Base-by-base conservation (phyloP, 768 basidiomycete species). In the Naganishia onofrii region DNA sequence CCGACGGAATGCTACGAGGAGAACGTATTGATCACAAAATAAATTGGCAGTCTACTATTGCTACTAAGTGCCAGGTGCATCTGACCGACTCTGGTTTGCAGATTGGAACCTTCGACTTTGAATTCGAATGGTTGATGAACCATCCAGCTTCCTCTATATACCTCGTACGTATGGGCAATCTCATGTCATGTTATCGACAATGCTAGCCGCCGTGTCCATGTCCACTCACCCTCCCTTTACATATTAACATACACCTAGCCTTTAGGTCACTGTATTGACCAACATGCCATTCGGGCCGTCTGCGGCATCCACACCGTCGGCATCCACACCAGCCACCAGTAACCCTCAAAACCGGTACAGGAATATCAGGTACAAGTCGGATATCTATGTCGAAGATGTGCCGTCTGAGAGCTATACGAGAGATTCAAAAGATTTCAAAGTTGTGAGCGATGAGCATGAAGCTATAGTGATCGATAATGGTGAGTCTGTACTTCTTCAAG, bases 391-490 rank as follows among this genome's bases (percentile, higher is more conserved):
- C 38, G 60, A 63, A 6, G 60, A 63, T 26, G 60, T 63, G n/a
- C 60, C 60, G 38, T 13, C n/a, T 12, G 60, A 63, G 60, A 9
- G 34, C 23, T 63, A 63, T 28, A 29, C 23, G n/a, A 42, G 60
- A n/a, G 60, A 63, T 29, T 1, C 38, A 6, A 63, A 44, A n/a
- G 23, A 26, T 12, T 63, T 63, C 60, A n/a, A 26, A 13, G 42
- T 44, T 12, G 60, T 63, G 17, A 23, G 23, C 15, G 60, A 63
- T 44, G 38, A 26, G 31, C 8, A 29, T 28, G 70, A 68, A 28
- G 42, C 55, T 21, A 34, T 68, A 29, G 34, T 68, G 10, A 68
- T 68, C 23, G 66, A 68, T 68, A 64, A 55, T 53, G 66, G 71
- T 68, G n/a, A 60, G 66, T 42, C n/a, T 42, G 9, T 10, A 12